Conservation (phyloP, 1,284 basidiomycete species). For the Apiotrichum veenhuisii region DNA sequence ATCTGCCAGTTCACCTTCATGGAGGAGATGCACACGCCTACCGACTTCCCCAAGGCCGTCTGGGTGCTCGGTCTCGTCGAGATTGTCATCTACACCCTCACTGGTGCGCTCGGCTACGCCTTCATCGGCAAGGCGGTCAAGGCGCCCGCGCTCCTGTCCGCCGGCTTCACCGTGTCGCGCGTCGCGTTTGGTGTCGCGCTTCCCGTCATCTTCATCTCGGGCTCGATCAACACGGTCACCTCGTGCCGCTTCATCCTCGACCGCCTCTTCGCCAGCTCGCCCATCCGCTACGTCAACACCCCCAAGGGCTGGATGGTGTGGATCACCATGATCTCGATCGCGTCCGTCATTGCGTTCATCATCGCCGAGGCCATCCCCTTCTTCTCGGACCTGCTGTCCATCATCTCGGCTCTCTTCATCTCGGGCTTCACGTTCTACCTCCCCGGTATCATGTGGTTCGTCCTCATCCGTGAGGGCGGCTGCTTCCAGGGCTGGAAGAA, state of each 20-base stretch:
- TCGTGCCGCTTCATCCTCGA: constrained; percentile 15
- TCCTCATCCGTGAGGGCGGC: constrained; percentile 14
- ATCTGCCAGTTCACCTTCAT: constrained; percentile 22
- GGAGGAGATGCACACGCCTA: constrained; percentile 20
- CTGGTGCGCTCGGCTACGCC: constrained; percentile 27
- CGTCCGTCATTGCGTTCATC: constrained; percentile 10
- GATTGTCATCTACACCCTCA: constrained; percentile 27
- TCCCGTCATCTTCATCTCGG: constrained; percentile 21
- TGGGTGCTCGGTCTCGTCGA: constrained; percentile 32
- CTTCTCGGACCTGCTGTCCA: constrained; percentile 34
- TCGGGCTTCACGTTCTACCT: constrained; percentile 18
- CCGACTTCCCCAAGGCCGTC: constrained; percentile 31
- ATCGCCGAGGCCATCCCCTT: constrained; percentile 35
- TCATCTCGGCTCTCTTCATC: constrained; percentile 29
- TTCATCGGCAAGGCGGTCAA: constrained; percentile 13
- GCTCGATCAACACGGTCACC: constrained; percentile 15
- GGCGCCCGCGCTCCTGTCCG: constrained; percentile 13
- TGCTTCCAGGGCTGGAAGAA: constrained; percentile 15
- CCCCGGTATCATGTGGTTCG: constrained; percentile 20
- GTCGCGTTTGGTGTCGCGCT: constrained; percentile 17
- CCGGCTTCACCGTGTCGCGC: constrained; percentile 10
- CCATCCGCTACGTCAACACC: constrained; percentile 35
- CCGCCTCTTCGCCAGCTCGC: constrained; percentile 7
- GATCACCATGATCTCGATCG: constrained; percentile 41
- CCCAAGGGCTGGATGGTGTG: constrained; percentile 51